Percentiles rank a stretch among this genome's conserved stretches.
Evolutionary conservation across 1,284 basidiomycete species (phyloP).

Genomic region (Pseudozyma tsukubaensis): DNA sequence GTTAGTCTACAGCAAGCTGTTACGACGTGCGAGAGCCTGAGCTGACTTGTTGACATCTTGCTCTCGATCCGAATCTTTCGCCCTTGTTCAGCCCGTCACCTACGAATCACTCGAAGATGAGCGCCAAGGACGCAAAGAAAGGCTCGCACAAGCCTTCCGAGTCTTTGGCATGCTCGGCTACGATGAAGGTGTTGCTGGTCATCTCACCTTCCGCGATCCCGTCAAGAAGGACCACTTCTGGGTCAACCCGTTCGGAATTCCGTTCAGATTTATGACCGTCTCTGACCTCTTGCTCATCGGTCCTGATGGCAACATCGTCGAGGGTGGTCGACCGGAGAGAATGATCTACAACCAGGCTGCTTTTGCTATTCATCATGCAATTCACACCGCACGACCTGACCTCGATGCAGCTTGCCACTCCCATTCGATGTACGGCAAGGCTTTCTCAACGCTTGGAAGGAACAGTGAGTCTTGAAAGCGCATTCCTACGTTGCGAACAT

Average conservation of each 20-base stretch:
- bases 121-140: slow-evolving; percentile 73
- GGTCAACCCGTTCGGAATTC: slow-evolving; percentile 65
- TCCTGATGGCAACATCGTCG: slow-evolving; percentile 53
- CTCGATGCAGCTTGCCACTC: slow-evolving; percentile 77
- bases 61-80: background rate
- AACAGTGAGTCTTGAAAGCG: slow-evolving; percentile 68
- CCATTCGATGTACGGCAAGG: slow-evolving; percentile 74
- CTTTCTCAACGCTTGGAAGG: slow-evolving; percentile 75
- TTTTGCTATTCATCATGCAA: slow-evolving; percentile 74
- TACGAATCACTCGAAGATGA: slow-evolving; percentile 71
- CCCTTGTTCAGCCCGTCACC: slow-evolving; percentile 53
- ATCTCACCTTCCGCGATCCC: slow-evolving; percentile 76
- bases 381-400: slow-evolving; percentile 76
- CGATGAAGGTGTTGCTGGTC: slow-evolving; percentile 73
- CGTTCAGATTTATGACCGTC: slow-evolving; percentile 55
- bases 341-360: slow-evolving; percentile 70
- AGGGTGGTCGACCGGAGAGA: slow-evolving; percentile 54
- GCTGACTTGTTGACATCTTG: background rate
- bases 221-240: slow-evolving; percentile 74
- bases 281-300: slow-evolving; percentile 56
- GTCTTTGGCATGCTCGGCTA: slow-evolving; percentile 74
- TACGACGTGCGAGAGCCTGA: background rate
- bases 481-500: too few species aligned
- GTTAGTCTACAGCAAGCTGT: slow-evolving; percentile 14
- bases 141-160: slow-evolving; percentile 73